Evolutionary conservation across 345 rosid species (phyloP).

Genomic region (Gossypium mustelinum): DNA sequence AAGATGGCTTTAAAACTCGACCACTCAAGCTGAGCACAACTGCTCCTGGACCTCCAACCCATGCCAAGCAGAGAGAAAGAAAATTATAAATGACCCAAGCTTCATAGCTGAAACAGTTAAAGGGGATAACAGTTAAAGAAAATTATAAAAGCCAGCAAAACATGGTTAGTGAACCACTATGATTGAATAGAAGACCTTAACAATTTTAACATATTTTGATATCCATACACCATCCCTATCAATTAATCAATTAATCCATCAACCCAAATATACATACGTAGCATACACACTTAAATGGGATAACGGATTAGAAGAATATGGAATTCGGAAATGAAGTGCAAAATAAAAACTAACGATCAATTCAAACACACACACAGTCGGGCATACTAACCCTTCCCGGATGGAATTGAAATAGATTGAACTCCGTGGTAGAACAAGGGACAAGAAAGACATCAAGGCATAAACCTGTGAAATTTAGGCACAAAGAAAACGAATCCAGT

Average conservation of each 20-base stretch:
- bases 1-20: constrained; percentile 74
- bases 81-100: constrained; percentile 99
- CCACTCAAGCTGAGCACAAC: constrained; percentile 91
- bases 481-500: neutral
- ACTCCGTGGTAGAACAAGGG: constrained; percentile 67
- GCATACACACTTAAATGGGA: neutral
- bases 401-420: constrained; percentile 91
- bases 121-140: neutral
- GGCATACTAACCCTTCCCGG: constrained; percentile 82
- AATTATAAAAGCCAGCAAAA: neutral
- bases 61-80: constrained; percentile 83
- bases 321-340: neutral
- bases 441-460: constrained; percentile 84
- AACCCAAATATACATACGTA: neutral
- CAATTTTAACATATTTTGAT: neutral
- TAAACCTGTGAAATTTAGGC: constrained; percentile 49
- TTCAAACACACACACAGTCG: neutral
- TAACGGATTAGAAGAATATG: neutral
- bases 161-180: neutral
- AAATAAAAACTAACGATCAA: neutral
- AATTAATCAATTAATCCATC: neutral
- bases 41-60: constrained; percentile 99
- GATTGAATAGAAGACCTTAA: neutral
- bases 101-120: constrained; percentile 66
- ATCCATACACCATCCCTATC: neutral